These are phyloP conservation scores for Colletotrichum sidae DNA, from an alignment of 2,329 filamentous ascomycete species.

Conservation along the genomic window DNA sequence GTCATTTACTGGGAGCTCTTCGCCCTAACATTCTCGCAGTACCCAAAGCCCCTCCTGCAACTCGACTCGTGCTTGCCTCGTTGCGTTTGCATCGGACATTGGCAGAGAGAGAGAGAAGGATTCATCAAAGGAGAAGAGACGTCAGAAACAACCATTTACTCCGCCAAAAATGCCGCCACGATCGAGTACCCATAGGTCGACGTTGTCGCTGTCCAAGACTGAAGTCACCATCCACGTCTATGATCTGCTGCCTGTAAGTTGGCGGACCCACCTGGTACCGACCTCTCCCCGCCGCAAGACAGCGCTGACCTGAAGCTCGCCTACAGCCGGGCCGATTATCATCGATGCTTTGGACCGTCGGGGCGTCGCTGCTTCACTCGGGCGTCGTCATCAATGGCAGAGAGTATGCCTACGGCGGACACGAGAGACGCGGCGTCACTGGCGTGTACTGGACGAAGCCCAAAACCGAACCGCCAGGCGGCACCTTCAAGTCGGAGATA, in stretches of 20 bases:
- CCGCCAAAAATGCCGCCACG: conserved; percentile 32
- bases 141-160: conserved; percentile 1
- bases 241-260: conserved; percentile 76
- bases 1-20: neutral
- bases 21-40: neutral
- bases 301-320: conserved; percentile 15
- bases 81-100: too few species aligned
- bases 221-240: conserved; percentile 83
- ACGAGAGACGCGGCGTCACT: conserved; percentile 76
- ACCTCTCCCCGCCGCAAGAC: conserved; percentile 1
- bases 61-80: conserved; percentile 2
- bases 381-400: conserved; percentile 83
- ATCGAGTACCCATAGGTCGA: conserved; percentile 66
- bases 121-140: conserved; percentile 9
- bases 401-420: conserved; percentile 89
- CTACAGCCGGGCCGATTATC: conserved; percentile 78
- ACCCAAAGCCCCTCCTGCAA: conserved; percentile 11
- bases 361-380: conserved; percentile 82
- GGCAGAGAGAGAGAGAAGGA: neutral
- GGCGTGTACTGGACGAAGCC: conserved; percentile 89
- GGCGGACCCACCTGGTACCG: conserved; percentile 25
- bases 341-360: conserved; percentile 81
- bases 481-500: conserved; percentile 79
- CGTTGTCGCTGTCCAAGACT: conserved; percentile 76
- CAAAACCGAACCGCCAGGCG: conserved; percentile 77